phyloP scores from a whole-genome alignment of 2,329 filamentous ascomycete genomes.

The Talaromyces sp. region DNA sequence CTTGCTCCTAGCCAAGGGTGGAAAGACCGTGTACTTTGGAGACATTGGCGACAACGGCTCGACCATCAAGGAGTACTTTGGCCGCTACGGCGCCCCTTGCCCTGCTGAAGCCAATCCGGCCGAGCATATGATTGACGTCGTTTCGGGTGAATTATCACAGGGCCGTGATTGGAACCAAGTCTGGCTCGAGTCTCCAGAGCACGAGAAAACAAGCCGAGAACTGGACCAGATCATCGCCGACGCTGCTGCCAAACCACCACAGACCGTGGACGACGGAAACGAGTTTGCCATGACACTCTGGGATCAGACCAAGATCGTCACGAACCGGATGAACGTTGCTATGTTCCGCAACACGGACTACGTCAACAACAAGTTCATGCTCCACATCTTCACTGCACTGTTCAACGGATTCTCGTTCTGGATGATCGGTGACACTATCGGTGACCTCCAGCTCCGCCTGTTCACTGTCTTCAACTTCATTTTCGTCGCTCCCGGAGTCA shows the following conservation, averaged over 20 bases:
- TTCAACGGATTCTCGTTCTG: conserved; percentile 59
- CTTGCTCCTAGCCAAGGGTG: conserved; percentile 59
- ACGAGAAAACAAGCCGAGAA: conserved; percentile 52
- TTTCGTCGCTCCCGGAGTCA: conserved; percentile 44
- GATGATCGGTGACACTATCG: conserved; percentile 57
- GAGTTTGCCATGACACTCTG: conserved; percentile 62
- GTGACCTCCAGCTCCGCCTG: conserved; percentile 66
- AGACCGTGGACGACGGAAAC: conserved; percentile 36
- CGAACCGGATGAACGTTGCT: conserved; percentile 60
- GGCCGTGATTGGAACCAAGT: conserved; percentile 65
- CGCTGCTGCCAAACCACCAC: conserved; percentile 37
- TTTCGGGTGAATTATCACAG: conserved; percentile 45
- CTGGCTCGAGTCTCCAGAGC: conserved; percentile 61
- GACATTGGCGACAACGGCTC: conserved; percentile 59
- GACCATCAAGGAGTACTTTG: conserved; percentile 62
- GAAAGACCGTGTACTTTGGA: conserved; percentile 68
- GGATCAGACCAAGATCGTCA: conserved; percentile 60
- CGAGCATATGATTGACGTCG: conserved; percentile 51
- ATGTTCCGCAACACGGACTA: conserved; percentile 65
- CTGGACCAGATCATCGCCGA: conserved; percentile 58
- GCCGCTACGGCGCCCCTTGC: conserved; percentile 57
- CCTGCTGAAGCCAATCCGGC: conserved; percentile 57
- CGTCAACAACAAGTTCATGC: conserved; percentile 57
- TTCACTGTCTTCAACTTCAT: conserved; percentile 64
- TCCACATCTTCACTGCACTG: conserved; percentile 47